phyloP scores from a whole-genome alignment of 2,329 filamentous ascomycete genomes.

The Beauveria rudraprayagi region DNA sequence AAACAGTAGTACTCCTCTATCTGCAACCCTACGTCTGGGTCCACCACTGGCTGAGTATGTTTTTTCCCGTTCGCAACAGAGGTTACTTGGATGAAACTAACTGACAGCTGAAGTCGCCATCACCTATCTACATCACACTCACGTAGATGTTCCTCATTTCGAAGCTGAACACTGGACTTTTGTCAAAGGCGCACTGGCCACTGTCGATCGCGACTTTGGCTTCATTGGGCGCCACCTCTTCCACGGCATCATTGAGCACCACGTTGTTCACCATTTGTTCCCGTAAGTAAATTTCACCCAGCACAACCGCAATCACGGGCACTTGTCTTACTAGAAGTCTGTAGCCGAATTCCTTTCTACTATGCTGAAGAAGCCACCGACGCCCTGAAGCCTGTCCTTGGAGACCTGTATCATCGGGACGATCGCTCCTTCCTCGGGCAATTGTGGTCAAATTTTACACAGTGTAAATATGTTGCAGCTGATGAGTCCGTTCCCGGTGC shows the following conservation, averaged over 20 bases:
- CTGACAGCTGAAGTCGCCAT: slow-evolving; percentile 48
- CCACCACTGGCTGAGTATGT: slow-evolving; percentile 60
- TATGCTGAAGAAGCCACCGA: slow-evolving; percentile 50
- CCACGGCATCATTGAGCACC: slow-evolving; percentile 57
- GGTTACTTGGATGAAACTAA: slow-evolving; percentile 11
- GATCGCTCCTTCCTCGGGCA: slow-evolving; percentile 35
- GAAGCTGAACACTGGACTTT: slow-evolving; percentile 52
- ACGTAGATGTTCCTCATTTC: slow-evolving; percentile 44
- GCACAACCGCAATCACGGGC: background rate
- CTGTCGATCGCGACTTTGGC: slow-evolving; percentile 57
- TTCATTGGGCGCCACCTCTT: slow-evolving; percentile 58
- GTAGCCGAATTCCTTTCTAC: slow-evolving; percentile 49
- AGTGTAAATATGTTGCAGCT: slow-evolving; percentile 39
- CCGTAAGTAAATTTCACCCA: slow-evolving; percentile 29
- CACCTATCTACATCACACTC: slow-evolving; percentile 61
- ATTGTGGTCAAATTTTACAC: slow-evolving; percentile 38
- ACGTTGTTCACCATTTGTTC: slow-evolving; percentile 57
- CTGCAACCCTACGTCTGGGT: slow-evolving; percentile 60
- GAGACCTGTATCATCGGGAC: slow-evolving; percentile 43
- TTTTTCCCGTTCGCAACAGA: background rate
- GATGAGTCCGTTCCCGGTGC: slow-evolving; percentile 19
- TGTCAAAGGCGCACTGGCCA: slow-evolving; percentile 52
- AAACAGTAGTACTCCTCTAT: slow-evolving; percentile 52
- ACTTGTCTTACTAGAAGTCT: background rate
- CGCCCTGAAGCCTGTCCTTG: slow-evolving; percentile 48